Evolutionary conservation across 306 rosid species (phyloP).

Genomic region (Rosa chinensis): DNA sequence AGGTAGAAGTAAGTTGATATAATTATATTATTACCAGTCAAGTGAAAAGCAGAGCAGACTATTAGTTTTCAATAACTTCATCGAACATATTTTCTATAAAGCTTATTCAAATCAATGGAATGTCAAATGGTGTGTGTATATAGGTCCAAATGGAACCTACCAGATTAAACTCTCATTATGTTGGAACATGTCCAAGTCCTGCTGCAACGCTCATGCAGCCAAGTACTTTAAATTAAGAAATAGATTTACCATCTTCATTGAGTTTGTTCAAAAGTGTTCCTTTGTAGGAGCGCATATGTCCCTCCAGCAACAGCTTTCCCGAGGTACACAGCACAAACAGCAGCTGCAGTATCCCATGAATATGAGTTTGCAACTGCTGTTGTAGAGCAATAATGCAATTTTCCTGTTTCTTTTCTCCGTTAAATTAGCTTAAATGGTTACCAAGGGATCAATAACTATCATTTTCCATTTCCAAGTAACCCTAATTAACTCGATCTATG

Average conservation of each 20-base stretch:
- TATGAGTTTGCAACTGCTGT: conserved; percentile 56
- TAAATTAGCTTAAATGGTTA: too few relatives aligned
- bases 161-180: background rate
- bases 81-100: background rate
- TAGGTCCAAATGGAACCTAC: background rate
- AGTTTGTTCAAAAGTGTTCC: conserved; percentile 58
- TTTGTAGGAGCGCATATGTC: conserved; percentile 80
- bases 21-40: too few relatives aligned
- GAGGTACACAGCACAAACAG: conserved; percentile 53
- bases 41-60: too few relatives aligned
- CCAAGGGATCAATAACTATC: too few relatives aligned
- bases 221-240: conserved; percentile 12
- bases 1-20: too few relatives aligned
- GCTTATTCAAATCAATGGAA: background rate
- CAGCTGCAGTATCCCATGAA: conserved; percentile 14
- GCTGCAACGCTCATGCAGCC: background rate
- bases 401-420: too few relatives aligned
- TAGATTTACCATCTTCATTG: conserved; percentile 79
- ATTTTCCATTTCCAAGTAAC: background rate
- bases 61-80: too few relatives aligned
- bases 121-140: background rate
- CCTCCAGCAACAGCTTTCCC: conserved; percentile 87
- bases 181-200: background rate
- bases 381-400: too few relatives aligned
- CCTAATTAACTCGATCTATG: too few relatives aligned